Base-by-base conservation (phyloP, 2,329 filamentous ascomycete genomes). In the Ceratocystis variospora region DNA sequence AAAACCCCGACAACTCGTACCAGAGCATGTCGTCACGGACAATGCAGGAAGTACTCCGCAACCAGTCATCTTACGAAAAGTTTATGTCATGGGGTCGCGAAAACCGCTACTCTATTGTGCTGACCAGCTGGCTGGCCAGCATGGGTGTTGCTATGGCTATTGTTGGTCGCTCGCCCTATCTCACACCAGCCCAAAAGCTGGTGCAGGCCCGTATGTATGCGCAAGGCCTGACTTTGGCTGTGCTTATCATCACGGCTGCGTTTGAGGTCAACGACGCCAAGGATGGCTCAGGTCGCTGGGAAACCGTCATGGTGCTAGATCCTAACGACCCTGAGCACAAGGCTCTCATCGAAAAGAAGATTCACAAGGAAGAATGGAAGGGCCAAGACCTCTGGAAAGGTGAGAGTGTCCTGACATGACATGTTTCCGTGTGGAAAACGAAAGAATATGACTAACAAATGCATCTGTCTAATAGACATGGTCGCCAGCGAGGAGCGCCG, bases 171-270 rank as follows among this genome's bases (percentile, higher is more conserved):
- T 90, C 90, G 74, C 86, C 83, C 70, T 89, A 87, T 74, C 80
- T 96, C 61, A 84, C 82, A 62, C 86, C 85, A 1, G 78, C 83
- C 68, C 92, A 96, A 80, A 96, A 96, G 81, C 79, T 96, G 25
- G 92, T 96, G 17, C 92, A 96, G 81, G 92, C 91, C 28, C 87
- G 92, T 83, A 88, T 96, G 70, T 96, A 96, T 77, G 92, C 92
- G 2, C 92, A 96, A 79, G 90, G 89, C 5, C 79, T 96, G 71
- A 96, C 92, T 4, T 79, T 96, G 61, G 88, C 87, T 69, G 90
- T 96, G 63, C 80, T 96, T 66, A 83, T 96, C 73, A 85, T 89
- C 66, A 88, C 86, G 41, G 90, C 93, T 61, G 88, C 85, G 10
- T 88, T 96, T 71, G 92, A 96, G 83, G 80, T 83, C 70, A 77